A percentile compares a stretch with the other conserved stretches of the same genome.
phyloP scores from a whole-genome alignment of 2,329 filamentous ascomycete species.

The Diaporthe citriasiana region DNA sequence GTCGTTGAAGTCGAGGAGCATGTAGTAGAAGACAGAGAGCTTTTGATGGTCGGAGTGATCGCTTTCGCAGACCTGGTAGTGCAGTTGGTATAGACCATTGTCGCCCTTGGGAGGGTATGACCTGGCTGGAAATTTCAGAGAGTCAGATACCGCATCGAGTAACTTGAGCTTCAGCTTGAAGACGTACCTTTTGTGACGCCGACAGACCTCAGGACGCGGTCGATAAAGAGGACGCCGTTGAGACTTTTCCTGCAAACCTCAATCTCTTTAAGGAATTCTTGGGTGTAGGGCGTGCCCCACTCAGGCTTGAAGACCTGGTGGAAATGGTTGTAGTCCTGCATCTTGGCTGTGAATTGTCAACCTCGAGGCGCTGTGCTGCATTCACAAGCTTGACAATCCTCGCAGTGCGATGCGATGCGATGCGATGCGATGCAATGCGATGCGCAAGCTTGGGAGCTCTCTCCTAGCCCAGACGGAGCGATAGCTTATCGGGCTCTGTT shows the following conservation, averaged over 20 bases:
- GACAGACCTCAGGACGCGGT: slow-evolving; percentile 79
- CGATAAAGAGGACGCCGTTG: slow-evolving; percentile 82
- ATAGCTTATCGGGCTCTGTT: slow-evolving; percentile 21
- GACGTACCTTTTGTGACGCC: slow-evolving; percentile 75
- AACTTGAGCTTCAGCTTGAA: slow-evolving; percentile 41
- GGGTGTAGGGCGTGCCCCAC: slow-evolving; percentile 73
- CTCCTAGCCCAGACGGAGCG: slow-evolving; percentile 4
- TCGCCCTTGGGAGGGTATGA: slow-evolving; percentile 82
- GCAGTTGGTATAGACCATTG: slow-evolving; percentile 75
- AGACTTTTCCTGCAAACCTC: slow-evolving; percentile 76
- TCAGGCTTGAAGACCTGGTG: slow-evolving; percentile 76
- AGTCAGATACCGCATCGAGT: background rate
- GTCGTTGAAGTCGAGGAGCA: slow-evolving; percentile 80
- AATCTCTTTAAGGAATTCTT: slow-evolving; percentile 73
- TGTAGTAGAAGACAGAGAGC: slow-evolving; percentile 85
- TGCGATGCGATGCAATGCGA: slow-evolving; percentile 3
- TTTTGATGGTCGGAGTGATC: slow-evolving; percentile 81
- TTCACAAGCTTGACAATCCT: slow-evolving; percentile 1
- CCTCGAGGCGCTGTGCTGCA: background rate
- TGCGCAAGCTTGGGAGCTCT: slow-evolving; percentile 22
- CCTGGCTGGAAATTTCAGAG: slow-evolving; percentile 59
- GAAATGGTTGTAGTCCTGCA: slow-evolving; percentile 77
- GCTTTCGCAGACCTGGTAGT: slow-evolving; percentile 76
- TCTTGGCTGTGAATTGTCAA: slow-evolving; percentile 49
- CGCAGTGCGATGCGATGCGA: background rate